phyloP scores from a whole-genome alignment of 345 rosid species.

The Arabidopsis suecica region DNA sequence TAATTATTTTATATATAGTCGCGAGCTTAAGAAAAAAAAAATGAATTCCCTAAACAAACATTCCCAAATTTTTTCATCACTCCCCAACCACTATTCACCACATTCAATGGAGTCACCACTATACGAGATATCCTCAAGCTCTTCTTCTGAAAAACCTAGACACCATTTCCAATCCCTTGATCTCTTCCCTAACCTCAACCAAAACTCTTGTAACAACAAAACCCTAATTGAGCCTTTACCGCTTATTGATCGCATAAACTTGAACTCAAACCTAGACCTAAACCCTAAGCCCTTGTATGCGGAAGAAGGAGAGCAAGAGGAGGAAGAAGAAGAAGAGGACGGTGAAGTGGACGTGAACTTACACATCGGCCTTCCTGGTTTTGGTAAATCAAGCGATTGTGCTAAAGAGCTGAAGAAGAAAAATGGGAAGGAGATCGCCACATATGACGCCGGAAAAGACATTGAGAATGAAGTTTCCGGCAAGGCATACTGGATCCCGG shows the following conservation, averaged over 20 bases:
- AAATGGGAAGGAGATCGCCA: slow-evolving; percentile 35
- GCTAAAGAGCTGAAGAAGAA: slow-evolving; percentile 25
- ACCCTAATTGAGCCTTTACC: slow-evolving; percentile 37
- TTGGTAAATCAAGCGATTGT: slow-evolving; percentile 24
- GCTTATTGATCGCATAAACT: slow-evolving; percentile 36
- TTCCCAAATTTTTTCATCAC: slow-evolving; percentile 29
- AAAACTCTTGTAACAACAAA: slow-evolving; percentile 13
- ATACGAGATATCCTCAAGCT: slow-evolving; percentile 40
- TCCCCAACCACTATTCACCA: slow-evolving; percentile 34
- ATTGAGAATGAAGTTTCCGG: slow-evolving; percentile 37
- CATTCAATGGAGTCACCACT: slow-evolving; percentile 42
- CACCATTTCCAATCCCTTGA: slow-evolving; percentile 50
- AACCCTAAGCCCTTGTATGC: slow-evolving; percentile 23
- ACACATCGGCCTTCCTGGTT: slow-evolving; percentile 74
- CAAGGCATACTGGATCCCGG: slow-evolving; percentile 79
- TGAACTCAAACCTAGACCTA: too few relatives aligned
- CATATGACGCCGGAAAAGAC: slow-evolving; percentile 30
- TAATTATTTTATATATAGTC: neutral
- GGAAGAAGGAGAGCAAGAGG: slow-evolving; percentile 38
- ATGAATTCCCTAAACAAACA: slow-evolving; percentile 27
- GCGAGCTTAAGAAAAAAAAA: neutral
- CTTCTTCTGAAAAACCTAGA: slow-evolving; percentile 45
- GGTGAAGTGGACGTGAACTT: slow-evolving; percentile 55
- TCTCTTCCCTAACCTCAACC: slow-evolving; percentile 52
- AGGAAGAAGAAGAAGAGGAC: slow-evolving; percentile 35